Evolutionary conservation across 2,329 filamentous ascomycete species (phyloP), one percentile per base, ranked within the genome.

Genomic region (Chaetomium strumarium): DNA sequence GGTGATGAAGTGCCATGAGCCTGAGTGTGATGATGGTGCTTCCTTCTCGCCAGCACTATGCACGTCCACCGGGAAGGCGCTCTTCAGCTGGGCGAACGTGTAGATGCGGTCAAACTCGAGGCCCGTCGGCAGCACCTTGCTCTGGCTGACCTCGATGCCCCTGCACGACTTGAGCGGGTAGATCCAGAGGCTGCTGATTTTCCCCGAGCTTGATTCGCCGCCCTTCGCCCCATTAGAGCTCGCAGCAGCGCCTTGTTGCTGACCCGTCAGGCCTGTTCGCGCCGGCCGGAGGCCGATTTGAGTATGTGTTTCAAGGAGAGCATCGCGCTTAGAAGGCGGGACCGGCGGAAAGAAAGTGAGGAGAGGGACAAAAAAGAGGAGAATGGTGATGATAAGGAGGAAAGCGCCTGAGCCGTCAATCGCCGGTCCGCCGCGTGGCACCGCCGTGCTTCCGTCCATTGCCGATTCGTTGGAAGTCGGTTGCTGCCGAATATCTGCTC

Each of bases 121-220:
- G 2, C 90, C 90, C 2, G 80, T 81, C 6, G 80, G 72, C 42
- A 88, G 70, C 14, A 93, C 76, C 49, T 80, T 78, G 55, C 80
- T 80, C 55, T 76, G 72, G 47, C 79, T 71, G 43, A 96, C 69
- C 69, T 93, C 88, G 50, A 95, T 82, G 29, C 86, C 87, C 51
- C 73, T 75, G 67, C 90, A 95, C 52, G 86, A 89, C 71, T 95
- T 92, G 67, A 96, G 72, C 1, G 91, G 90, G 67, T 93, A 92
- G 55, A 90, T 78, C 71, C 84, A 85, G 47, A 95, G 73, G 51
- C 86, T 87, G 67, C 89, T 69, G 47, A 79, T 66, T 24, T n/a
- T 52, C n/a, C 36, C 50, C n/a, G 37, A 24, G 31, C 31, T 19
- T 14, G 13, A n/a, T 5, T 20, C 10, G 20, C 20, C 34, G 37